Conservation (phyloP, 495 filamentous ascomycete genomes). For the Pseudomonodictys pantanalensis region DNA sequence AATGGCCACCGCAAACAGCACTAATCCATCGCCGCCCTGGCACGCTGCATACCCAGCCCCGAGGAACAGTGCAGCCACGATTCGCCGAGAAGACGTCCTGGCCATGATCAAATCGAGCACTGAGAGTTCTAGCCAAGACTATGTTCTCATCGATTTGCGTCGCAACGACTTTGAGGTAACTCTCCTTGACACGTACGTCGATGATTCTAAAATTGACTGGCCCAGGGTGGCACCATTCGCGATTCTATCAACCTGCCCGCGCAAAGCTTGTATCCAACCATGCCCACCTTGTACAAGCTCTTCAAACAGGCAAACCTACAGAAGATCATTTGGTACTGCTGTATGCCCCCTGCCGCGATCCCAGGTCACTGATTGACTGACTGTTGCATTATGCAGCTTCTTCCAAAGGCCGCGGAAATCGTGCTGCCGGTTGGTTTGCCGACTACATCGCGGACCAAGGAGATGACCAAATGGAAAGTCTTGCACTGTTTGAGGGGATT, state of each 20-base stretch:
- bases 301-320: slow-evolving; percentile 50
- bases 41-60: slow-evolving; percentile 5
- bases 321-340: slow-evolving; percentile 66
- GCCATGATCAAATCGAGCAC: not conserved
- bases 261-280: slow-evolving; percentile 58
- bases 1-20: not conserved
- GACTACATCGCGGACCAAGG: slow-evolving; percentile 54
- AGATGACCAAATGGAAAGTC: slow-evolving; percentile 52
- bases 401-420: slow-evolving; percentile 58
- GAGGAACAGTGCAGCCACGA: not conserved
- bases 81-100: not conserved
- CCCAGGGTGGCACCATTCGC: slow-evolving; percentile 61
- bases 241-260: slow-evolving; percentile 70
- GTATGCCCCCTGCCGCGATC: slow-evolving; percentile 41
- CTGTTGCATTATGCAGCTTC: slow-evolving; percentile 48
- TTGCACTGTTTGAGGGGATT: slow-evolving; percentile 59
- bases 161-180: slow-evolving; percentile 11
- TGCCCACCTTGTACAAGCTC: slow-evolving; percentile 57
- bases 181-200: too few species aligned
- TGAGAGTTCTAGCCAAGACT: not conserved
- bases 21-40: not conserved
- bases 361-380: not conserved
- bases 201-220: too few species aligned
- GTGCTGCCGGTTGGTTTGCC: slow-evolving; percentile 64
- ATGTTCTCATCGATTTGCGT: slow-evolving; percentile 14